Evolutionary conservation across 2,329 filamentous ascomycete species (phyloP), one percentile per base, ranked within the genome.

Genomic region (Aquanectria penicillioides): DNA sequence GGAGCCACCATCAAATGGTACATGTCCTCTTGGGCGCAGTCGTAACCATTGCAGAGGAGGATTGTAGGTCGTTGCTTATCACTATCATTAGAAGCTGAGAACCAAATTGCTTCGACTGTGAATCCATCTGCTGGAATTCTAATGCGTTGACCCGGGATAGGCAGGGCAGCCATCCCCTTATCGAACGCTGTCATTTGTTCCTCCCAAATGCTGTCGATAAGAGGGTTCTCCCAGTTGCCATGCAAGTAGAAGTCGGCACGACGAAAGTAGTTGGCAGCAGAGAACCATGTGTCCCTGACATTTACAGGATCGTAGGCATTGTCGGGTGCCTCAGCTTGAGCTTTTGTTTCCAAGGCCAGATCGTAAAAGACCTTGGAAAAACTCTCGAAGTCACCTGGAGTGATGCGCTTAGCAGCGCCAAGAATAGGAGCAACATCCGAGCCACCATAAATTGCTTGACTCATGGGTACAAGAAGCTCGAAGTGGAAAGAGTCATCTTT

Each of bases 21-120:
- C 15, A 75, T 69, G 11, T 82, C 80, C 50, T 82, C 80, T 61
- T 80, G 78, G 1, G 74, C 62, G 5, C 71, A 77, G 54, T 83
- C 81, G 43, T 75, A 80, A 3, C 80, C 78, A 29, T 73, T 78
- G 10, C 77, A 74, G 5, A 82, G 61, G 6, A 82, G 66, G 5
- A 83, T 22, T 0, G 78, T 81, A 0, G 79, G 79, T 2, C 67
- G 67, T 15, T 63, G 67, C 15, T 46, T 63, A 56, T 17, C 50
- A 29, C 25, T 63, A 12, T 36, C 61, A 23, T 29, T 59, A 34
- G 49, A 61, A 2, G 48, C 66, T 46, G 64, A 53, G 57, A 72
- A 79, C 58, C 71, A 79, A 57, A 78, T 76, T 5, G 72, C 72
- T 1, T 74, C 69, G 10, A 79, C 65, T 9, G 69, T 67, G 44